A percentile compares a stretch with the other conserved stretches of the same genome.
Evolutionary conservation across 208 protist genomes (phyloP).

Genomic region (Crithidia sp.): DNA sequence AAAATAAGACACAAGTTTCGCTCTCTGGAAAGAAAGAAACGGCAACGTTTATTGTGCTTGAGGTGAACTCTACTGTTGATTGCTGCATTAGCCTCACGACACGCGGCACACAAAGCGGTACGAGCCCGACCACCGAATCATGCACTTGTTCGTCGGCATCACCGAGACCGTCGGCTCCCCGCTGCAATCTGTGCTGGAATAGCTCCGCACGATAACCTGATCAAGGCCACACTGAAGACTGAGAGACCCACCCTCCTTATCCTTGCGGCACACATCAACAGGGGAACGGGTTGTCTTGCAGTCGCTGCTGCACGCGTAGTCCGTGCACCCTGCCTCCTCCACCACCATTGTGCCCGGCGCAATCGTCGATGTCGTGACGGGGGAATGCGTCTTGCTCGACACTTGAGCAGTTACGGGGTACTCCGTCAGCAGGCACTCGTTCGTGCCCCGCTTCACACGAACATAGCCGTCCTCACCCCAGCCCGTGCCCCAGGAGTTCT

Average conservation of each 20-base stretch:
- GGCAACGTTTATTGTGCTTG: not conserved
- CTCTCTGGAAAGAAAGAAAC: not conserved
- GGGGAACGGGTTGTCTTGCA: constrained; percentile 16
- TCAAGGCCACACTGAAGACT: constrained; percentile 39
- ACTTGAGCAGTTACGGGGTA: constrained; percentile 35
- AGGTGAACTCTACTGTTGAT: not conserved
- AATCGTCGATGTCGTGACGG: constrained; percentile 17
- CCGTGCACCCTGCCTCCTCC: constrained; percentile 25
- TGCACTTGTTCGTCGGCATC: constrained; percentile 44
- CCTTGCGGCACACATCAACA: constrained; percentile 15
- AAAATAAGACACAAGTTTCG: no score
- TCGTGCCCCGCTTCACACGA: constrained; percentile 50
- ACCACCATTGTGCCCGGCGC: constrained; percentile 22
- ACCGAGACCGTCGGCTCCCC: constrained; percentile 26
- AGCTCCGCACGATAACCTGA: constrained; percentile 36
- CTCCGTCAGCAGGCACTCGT: constrained; percentile 50
- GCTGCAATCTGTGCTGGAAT: constrained; percentile 31
- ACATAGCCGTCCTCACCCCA: constrained; percentile 87
- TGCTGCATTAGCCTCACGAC: not conserved
- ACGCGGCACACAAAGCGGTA: constrained; percentile 14
- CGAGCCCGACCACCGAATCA: constrained; percentile 14
- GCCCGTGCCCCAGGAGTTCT: constrained; percentile 80
- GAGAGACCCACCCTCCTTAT: constrained; percentile 12
- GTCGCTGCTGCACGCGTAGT: constrained; percentile 18
- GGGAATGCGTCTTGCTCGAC: constrained; percentile 7